Evolutionary conservation across 169 alveolate species (phyloP).

Genomic region (Plasmodium relictum): DNA sequence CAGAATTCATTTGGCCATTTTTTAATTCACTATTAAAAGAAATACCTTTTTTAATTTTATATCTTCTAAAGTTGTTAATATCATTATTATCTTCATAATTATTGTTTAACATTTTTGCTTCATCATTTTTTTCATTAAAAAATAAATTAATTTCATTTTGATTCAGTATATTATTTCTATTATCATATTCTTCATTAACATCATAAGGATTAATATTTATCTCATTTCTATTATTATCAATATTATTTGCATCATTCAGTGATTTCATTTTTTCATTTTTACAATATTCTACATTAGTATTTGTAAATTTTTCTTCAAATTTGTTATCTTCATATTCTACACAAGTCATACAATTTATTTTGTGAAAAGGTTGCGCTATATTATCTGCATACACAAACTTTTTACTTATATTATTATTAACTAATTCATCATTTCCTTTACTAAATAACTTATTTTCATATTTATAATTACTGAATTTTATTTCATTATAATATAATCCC

Average conservation of each 20-base stretch:
- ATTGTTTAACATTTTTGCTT: background rate
- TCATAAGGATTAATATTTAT: too few species aligned
- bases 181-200: too few species aligned
- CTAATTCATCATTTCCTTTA: constrained; percentile 1
- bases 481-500: too few species aligned
- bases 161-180: background rate
- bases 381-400: constrained; percentile 12
- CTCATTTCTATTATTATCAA: too few species aligned
- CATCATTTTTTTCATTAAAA: background rate
- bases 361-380: constrained; percentile 18
- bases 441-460: background rate
- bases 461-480: too few species aligned
- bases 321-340: background rate
- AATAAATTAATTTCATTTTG: background rate
- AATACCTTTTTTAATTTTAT: background rate
- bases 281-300: background rate
- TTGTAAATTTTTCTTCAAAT: background rate
- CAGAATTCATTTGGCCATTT: background rate
- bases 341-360: constrained; percentile 1
- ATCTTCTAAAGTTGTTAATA: background rate
- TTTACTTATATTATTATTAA: constrained; percentile 1
- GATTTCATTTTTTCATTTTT: background rate
- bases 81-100: too few species aligned
- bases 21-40: constrained; percentile 1
- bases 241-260: too few species aligned